These are phyloP conservation scores for Eucalyptus cloeziana DNA, from an alignment of 345 rosid species.

Conservation along the genomic window DNA sequence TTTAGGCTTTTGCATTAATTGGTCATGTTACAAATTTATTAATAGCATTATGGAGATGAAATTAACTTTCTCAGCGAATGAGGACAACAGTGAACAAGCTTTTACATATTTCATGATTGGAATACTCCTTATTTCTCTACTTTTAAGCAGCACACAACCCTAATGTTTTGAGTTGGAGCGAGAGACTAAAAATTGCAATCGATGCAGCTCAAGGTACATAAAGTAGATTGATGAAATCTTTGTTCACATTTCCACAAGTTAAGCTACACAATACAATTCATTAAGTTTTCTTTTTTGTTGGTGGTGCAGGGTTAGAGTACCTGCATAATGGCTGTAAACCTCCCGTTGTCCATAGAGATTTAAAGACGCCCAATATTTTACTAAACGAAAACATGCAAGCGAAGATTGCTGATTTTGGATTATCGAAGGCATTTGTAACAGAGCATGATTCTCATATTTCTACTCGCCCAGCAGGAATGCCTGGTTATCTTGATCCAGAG, in stretches of 20 bases:
- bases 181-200: constrained; percentile 26
- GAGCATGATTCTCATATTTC: too few relatives aligned
- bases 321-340: too few relatives aligned
- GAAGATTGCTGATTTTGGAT: too few relatives aligned
- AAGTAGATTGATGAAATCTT: neutral
- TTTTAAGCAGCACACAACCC: neutral
- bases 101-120: neutral
- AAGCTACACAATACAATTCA: neutral
- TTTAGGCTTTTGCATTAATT: neutral
- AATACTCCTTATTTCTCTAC: neutral
- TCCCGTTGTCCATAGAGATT: too few relatives aligned
- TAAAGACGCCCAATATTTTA: too few relatives aligned
- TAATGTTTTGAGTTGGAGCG: neutral
- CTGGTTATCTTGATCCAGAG: too few relatives aligned
- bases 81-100: neutral
- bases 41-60: neutral
- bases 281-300: neutral
- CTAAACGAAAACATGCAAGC: too few relatives aligned
- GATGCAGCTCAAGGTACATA: constrained; percentile 27
- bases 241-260: neutral
- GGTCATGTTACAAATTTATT: neutral
- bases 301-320: too few relatives aligned
- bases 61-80: neutral
- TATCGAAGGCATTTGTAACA: too few relatives aligned
- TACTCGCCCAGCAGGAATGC: too few relatives aligned